A percentile compares a stretch with the other conserved stretches of the same genome.
Evolutionary conservation across 23 red algal genomes (phyloP).

Genomic region (Cyanidiococcus yangmingshanensis): DNA sequence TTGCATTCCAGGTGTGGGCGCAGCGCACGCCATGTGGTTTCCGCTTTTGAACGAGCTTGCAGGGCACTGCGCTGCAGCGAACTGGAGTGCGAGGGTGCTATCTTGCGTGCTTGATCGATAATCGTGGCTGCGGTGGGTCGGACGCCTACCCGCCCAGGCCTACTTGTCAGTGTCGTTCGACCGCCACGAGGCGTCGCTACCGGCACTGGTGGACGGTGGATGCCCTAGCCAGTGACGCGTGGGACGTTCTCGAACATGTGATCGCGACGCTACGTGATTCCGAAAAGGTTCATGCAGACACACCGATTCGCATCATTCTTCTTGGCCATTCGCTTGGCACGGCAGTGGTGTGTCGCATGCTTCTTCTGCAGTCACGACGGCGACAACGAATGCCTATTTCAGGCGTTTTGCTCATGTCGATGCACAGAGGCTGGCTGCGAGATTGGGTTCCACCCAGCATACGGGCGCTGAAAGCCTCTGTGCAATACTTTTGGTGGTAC

Average conservation of each 20-base stretch:
- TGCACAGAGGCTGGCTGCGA: not conserved
- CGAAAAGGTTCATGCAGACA: not conserved
- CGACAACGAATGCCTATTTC: not conserved
- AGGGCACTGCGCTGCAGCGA: not conserved
- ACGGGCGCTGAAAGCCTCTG: not conserved
- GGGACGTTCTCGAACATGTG: not conserved
- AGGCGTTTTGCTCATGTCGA: not conserved
- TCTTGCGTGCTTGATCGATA: not conserved
- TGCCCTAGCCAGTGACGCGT: not conserved
- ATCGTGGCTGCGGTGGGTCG: slow-evolving; percentile 4
- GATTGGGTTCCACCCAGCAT: not conserved
- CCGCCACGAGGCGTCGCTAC: not conserved
- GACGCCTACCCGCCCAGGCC: not conserved
- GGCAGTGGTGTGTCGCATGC: not conserved
- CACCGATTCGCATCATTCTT: not conserved
- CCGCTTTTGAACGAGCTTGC: not conserved
- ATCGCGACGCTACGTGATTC: not conserved
- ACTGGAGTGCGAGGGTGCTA: no score
- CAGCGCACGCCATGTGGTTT: slow-evolving; percentile 2
- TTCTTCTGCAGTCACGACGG: not conserved
- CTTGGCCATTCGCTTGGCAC: slow-evolving; percentile 5
- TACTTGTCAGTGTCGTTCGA: not conserved
- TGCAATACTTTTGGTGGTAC: not conserved
- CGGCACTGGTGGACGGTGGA: not conserved
- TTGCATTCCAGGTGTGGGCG: not conserved